A percentile compares a stretch with the other conserved stretches of the same genome.
Conservation (phyloP, 2,329 filamentous ascomycete genomes). For the Fusarium metavorans region DNA sequence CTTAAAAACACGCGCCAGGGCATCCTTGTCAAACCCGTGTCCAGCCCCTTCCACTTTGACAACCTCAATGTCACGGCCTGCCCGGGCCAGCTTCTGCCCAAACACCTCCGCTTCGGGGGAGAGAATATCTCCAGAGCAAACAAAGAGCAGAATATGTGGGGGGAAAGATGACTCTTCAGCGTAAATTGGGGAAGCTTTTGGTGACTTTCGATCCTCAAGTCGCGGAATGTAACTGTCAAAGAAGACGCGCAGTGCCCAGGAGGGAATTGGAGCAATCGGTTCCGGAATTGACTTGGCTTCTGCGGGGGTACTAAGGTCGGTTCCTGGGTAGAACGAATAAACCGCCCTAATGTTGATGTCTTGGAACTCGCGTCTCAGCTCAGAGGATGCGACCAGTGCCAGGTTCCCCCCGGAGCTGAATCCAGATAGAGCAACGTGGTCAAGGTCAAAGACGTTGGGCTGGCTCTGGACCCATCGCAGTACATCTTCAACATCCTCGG, state of each 20-base stretch:
- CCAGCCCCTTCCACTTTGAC: conserved; percentile 22
- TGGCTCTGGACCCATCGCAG: conserved; percentile 46
- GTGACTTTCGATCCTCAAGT: conserved; percentile 44
- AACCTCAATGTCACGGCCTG: conserved; percentile 19
- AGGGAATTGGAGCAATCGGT: conserved; percentile 21
- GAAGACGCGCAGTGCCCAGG: conserved; percentile 42
- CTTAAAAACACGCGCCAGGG: conserved; percentile 1
- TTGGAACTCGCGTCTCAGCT: conserved; percentile 39
- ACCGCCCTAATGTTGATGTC: conserved; percentile 62
- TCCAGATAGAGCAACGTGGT: conserved; percentile 57
- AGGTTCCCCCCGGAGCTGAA: conserved; percentile 61
- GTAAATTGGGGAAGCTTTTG: conserved; percentile 50
- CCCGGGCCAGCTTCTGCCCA: conserved; percentile 35
- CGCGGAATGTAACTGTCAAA: conserved; percentile 49
- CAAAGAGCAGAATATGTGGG: conserved; percentile 44
- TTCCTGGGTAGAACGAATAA: conserved; percentile 58
- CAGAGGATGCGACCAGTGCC: conserved; percentile 48
- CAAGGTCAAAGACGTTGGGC: conserved; percentile 46
- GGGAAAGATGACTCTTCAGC: conserved; percentile 35
- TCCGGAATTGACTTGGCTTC: conserved; percentile 46
- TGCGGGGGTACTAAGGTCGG: conserved; percentile 47
- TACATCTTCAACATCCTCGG: conserved; percentile 52
- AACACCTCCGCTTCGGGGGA: conserved; percentile 51
- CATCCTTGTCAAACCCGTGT: conserved; percentile 42
- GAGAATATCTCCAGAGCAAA: conserved; percentile 51